Evolutionary conservation across 768 basidiomycete genomes (phyloP).

Genomic region (Amyloporia xantha): DNA sequence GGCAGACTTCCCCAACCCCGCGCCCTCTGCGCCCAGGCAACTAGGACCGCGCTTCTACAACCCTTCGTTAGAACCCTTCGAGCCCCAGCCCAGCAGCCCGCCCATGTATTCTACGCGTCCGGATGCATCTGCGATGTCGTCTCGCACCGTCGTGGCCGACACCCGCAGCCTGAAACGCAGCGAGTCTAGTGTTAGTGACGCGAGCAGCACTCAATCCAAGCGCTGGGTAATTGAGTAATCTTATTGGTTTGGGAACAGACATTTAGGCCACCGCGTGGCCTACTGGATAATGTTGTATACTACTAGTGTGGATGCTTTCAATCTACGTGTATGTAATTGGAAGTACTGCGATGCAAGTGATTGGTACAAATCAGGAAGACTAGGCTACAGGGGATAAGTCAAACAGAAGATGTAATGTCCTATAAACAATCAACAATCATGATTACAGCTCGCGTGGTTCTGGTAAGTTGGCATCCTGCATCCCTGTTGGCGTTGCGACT

Average conservation of each 20-base stretch:
- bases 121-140: not conserved
- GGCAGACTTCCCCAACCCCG: slow-evolving; percentile 31
- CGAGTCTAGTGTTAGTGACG: slow-evolving; percentile 33
- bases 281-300: not conserved
- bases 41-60: slow-evolving; percentile 46
- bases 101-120: not conserved
- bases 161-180: slow-evolving; percentile 23
- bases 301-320: not conserved
- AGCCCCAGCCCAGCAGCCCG: slow-evolving; percentile 17
- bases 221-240: slow-evolving; percentile 53
- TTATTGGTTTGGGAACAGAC: not conserved
- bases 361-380: not conserved
- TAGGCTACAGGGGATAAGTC: not conserved
- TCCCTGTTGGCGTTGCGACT: slow-evolving; percentile 21
- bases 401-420: too few relatives aligned
- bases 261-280: not conserved
- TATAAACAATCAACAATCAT: too few relatives aligned
- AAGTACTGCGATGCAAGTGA: not conserved
- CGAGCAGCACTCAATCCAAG: slow-evolving; percentile 25
- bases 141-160: not conserved
- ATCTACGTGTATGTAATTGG: not conserved
- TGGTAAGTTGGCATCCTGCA: not conserved
- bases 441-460: too few relatives aligned
- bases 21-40: slow-evolving; percentile 28
- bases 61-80: slow-evolving; percentile 34